Evolutionary conservation across 768 basidiomycete genomes (phyloP).

Genomic region (Glaciozyma antarctica): DNA sequence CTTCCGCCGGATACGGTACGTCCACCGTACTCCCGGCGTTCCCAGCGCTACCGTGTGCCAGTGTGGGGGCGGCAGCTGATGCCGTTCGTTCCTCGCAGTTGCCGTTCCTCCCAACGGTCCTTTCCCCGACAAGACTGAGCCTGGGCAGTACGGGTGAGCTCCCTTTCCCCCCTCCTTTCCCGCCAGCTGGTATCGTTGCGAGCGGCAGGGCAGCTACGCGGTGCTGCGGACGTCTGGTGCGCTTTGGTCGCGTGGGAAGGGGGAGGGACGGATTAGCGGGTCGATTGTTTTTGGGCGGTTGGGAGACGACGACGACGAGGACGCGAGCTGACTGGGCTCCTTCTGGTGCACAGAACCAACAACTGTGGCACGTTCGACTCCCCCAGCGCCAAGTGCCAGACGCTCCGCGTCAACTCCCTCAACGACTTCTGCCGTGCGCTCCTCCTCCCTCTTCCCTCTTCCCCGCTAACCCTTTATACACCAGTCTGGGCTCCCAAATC

Average conservation of each 20-base stretch:
- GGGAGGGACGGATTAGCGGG: too few species aligned
- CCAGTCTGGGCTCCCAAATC: background rate
- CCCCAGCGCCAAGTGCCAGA: conserved; percentile 57
- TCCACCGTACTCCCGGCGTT: too few species aligned
- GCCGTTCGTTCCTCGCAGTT: background rate
- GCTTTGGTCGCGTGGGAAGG: too few species aligned
- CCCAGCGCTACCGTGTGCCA: too few species aligned
- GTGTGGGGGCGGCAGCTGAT: too few species aligned
- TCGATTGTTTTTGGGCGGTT: too few species aligned
- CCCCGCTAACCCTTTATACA: background rate
- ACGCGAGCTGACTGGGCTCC: background rate
- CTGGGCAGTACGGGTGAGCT: conserved; percentile 2
- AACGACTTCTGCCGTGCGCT: conserved; percentile 41
- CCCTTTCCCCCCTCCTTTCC: too few species aligned
- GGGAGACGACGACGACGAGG: too few species aligned
- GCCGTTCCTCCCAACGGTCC: background rate
- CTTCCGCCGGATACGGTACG: background rate
- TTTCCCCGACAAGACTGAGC: background rate
- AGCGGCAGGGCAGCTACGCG: too few species aligned
- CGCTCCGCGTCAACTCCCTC: conserved; percentile 6
- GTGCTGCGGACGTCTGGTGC: too few species aligned
- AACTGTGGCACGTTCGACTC: conserved; percentile 52
- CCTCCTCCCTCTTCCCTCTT: background rate
- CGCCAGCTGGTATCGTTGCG: too few species aligned
- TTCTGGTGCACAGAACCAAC: conserved; percentile 6